These are phyloP conservation scores for Coniferiporia sulphurascens DNA, from an alignment of 1,284 basidiomycete genomes.

Conservation along the genomic window DNA sequence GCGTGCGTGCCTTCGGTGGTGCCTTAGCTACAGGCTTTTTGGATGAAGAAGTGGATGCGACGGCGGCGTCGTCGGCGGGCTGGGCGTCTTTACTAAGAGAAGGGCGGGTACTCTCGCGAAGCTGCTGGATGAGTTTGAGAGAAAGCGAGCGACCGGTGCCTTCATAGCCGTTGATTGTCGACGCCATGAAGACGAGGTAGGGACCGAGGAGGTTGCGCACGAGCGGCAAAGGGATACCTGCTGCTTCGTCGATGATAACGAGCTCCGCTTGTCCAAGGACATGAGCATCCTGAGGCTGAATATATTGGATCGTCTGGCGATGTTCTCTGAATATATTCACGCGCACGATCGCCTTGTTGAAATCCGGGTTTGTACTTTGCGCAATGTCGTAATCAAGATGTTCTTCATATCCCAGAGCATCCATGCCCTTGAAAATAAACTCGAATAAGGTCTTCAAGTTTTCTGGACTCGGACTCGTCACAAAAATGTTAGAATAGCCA, in stretches of 20 bases:
- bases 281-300: constrained; percentile 95
- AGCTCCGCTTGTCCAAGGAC: constrained; percentile 97
- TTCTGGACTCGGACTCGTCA: constrained; percentile 96
- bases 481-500: constrained; percentile 97
- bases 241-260: constrained; percentile 97
- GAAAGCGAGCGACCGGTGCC: constrained; percentile 96
- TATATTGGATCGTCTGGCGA: constrained; percentile 96
- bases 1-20: constrained; percentile 64
- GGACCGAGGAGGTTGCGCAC: constrained; percentile 95
- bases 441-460: constrained; percentile 98
- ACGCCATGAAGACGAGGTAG: constrained; percentile 97
- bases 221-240: constrained; percentile 94
- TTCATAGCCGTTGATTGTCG: constrained; percentile 99
- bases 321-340: constrained; percentile 94
- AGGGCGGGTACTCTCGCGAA: constrained; percentile 82
- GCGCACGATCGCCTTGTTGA: constrained; percentile 93
- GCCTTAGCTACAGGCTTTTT: constrained; percentile 48
- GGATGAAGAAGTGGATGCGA: constrained; percentile 39
- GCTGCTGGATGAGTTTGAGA: constrained; percentile 96
- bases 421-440: constrained; percentile 96
- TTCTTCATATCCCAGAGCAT: constrained; percentile 94
- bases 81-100: constrained; percentile 58
- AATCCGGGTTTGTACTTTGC: constrained; percentile 91
- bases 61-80: constrained; percentile 42
- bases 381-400: constrained; percentile 97